A percentile compares a stretch with the other conserved stretches of the same genome.
Evolutionary conservation across 176 grass and related monocot genomes (phyloP).

Genomic region (Carex cristatella): DNA sequence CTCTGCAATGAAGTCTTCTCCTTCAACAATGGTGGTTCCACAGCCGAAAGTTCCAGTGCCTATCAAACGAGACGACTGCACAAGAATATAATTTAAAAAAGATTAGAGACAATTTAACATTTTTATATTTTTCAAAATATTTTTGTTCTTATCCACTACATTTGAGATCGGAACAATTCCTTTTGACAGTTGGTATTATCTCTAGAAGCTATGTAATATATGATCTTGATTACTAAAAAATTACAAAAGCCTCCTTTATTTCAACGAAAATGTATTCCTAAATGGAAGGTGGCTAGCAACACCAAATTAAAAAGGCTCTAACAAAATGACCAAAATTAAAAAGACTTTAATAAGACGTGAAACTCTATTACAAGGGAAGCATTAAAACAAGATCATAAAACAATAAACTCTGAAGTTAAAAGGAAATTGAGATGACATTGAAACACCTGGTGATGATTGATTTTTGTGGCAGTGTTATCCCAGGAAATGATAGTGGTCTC

Average conservation of each 20-base stretch:
- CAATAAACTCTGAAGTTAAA: slow-evolving; percentile 33
- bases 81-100: neutral
- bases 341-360: neutral
- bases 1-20: slow-evolving; percentile 93
- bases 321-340: neutral
- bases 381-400: neutral
- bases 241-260: neutral
- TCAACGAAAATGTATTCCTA: neutral
- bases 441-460: slow-evolving; percentile 75
- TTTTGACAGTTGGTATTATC: neutral
- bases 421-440: neutral
- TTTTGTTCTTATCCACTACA: neutral
- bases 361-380: neutral
- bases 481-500: slow-evolving; percentile 77
- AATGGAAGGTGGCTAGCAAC: neutral
- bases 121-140: neutral
- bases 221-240: neutral
- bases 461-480: slow-evolving; percentile 78
- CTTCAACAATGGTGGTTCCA: slow-evolving; percentile 71
- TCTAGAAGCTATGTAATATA: neutral
- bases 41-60: slow-evolving; percentile 93
- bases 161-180: neutral
- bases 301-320: neutral
- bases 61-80: slow-evolving; percentile 70
- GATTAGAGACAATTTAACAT: neutral